Evolutionary conservation across 495 filamentous ascomycete species (phyloP).

Genomic region (Podospora appendiculata): DNA sequence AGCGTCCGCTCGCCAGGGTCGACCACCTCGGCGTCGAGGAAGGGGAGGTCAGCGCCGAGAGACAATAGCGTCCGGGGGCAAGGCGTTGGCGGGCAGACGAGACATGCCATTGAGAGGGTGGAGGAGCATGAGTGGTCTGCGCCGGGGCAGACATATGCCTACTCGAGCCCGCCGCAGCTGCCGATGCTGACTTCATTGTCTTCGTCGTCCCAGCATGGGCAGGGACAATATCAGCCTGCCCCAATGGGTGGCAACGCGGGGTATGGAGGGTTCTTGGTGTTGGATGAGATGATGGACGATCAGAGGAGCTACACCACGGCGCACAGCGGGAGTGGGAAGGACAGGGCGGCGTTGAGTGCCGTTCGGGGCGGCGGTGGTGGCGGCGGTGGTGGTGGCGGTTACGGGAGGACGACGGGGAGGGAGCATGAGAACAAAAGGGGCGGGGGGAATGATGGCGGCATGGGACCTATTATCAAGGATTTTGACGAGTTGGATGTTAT

Average conservation of each 20-base stretch:
- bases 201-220: slow-evolving; percentile 1
- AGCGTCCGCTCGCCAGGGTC: slow-evolving; percentile 16
- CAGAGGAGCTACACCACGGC: slow-evolving; percentile 19
- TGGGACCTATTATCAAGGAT: slow-evolving; percentile 33
- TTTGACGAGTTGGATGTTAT: slow-evolving; percentile 36
- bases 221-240: background rate
- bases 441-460: background rate
- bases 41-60: background rate
- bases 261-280: slow-evolving; percentile 17
- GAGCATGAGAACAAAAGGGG: slow-evolving; percentile 9
- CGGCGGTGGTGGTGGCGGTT: background rate
- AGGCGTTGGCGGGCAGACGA: background rate
- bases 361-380: slow-evolving; percentile 7
- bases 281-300: slow-evolving; percentile 16
- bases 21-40: slow-evolving; percentile 6
- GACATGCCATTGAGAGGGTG: background rate
- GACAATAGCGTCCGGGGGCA: background rate
- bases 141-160: slow-evolving; percentile 12
- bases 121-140: slow-evolving; percentile 9
- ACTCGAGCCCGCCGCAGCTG: background rate
- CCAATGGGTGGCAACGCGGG: slow-evolving; percentile 5
- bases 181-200: too few relatives aligned
- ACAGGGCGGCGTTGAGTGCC: slow-evolving; percentile 12
- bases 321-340: slow-evolving; percentile 8
- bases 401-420: background rate